A percentile compares a stretch with the other conserved stretches of the same genome.
Conservation (phyloP, 768 basidiomycete species). For the Vararia minispora region DNA sequence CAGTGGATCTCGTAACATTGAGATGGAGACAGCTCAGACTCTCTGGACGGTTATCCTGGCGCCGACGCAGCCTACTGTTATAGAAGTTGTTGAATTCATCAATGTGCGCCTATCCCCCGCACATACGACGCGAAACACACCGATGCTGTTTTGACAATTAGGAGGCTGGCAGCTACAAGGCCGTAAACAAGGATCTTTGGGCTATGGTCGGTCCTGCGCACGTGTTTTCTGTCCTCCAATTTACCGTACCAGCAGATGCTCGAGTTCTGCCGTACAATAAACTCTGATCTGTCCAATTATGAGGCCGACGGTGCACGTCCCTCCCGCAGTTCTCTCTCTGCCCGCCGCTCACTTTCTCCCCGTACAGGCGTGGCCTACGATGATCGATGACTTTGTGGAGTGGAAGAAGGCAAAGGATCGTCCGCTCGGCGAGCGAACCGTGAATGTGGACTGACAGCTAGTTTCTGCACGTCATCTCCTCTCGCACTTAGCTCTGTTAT, state of each 20-base stretch:
- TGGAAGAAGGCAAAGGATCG: conserved; percentile 40
- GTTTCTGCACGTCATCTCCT: no score
- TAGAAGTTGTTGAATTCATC: conserved; percentile 58
- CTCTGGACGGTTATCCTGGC: conserved; percentile 67
- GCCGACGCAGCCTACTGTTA: conserved; percentile 56
- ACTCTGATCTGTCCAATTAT: conserved; percentile 50
- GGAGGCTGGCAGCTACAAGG: conserved; percentile 53
- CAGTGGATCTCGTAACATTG: conserved; percentile 66
- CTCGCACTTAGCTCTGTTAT: no score
- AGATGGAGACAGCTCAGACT: conserved; percentile 72
- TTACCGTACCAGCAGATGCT: conserved; percentile 37
- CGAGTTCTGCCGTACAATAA: conserved; percentile 62
- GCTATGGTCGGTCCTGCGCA: conserved; percentile 45
- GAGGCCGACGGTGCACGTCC: conserved; percentile 59
- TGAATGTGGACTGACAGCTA: no score
- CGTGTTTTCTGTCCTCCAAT: not conserved
- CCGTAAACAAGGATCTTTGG: conserved; percentile 80
- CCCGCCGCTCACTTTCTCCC: not conserved
- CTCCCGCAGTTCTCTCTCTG: conserved; percentile 16
- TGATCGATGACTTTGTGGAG: conserved; percentile 66
- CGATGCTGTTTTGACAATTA: conserved; percentile 11
- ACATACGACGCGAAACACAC: not conserved
- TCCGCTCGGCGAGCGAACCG: no score
- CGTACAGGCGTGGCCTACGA: conserved; percentile 67
- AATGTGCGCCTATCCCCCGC: conserved; percentile 27